A percentile compares a stretch with the other conserved stretches of the same genome.
phyloP scores from a whole-genome alignment of 352 stramenopile genomes.

The Phytophthora sp. region DNA sequence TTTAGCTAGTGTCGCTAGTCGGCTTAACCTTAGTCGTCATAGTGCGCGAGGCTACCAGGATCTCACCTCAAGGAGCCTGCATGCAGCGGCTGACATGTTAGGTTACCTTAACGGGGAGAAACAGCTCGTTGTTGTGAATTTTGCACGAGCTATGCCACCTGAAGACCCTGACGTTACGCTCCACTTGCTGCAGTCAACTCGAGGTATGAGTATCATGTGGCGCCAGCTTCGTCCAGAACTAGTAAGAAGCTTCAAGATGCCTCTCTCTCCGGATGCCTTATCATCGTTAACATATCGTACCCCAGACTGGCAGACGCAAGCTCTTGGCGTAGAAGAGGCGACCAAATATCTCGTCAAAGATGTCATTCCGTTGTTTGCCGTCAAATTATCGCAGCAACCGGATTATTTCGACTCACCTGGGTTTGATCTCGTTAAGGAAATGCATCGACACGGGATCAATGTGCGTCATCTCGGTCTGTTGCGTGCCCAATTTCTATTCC shows the following conservation, averaged over 20 bases:
- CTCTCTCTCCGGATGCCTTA: conserved; percentile 86
- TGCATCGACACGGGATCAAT: conserved; percentile 92
- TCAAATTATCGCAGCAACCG: conserved; percentile 72
- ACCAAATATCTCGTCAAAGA: conserved; percentile 78
- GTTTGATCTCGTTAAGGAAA: conserved; percentile 76
- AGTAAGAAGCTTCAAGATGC: conserved; percentile 50
- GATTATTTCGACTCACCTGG: conserved; percentile 56
- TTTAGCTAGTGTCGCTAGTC: conserved; percentile 58
- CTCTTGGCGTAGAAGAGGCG: conserved; percentile 65
- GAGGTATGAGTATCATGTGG: conserved; percentile 93
- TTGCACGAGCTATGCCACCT: conserved; percentile 83
- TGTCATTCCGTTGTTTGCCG: conserved; percentile 79
- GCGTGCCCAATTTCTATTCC: conserved; percentile 77
- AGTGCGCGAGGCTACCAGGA: conserved; percentile 86
- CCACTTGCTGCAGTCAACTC: conserved; percentile 78
- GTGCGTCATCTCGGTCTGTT: conserved; percentile 89
- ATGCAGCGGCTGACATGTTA: conserved; percentile 81
- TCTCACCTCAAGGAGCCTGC: conserved; percentile 82
- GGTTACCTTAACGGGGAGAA: conserved; percentile 71
- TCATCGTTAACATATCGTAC: conserved; percentile 87
- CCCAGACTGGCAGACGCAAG: conserved; percentile 86
- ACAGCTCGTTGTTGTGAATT: conserved; percentile 81
- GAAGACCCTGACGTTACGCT: conserved; percentile 85
- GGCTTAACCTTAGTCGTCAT: conserved; percentile 89
- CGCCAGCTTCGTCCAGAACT: conserved; percentile 89